These are phyloP conservation scores for Blastobotrys proliferans DNA, from an alignment of 1,139 yeast species.

Conservation along the genomic window DNA sequence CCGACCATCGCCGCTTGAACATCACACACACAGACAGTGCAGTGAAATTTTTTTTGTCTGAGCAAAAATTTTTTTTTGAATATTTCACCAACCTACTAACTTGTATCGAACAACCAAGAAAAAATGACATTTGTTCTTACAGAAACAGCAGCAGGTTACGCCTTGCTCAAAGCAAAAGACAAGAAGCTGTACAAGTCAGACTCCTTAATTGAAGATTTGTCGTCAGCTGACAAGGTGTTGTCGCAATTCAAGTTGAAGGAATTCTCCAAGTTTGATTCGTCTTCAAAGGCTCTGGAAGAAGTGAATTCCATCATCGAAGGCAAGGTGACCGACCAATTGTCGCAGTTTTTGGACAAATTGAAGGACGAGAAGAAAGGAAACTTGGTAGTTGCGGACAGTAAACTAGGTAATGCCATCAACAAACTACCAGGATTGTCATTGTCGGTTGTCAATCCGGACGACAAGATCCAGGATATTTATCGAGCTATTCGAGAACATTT, in stretches of 20 bases:
- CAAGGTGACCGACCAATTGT: constrained; percentile 80
- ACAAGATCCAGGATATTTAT: constrained; percentile 89
- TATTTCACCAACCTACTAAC: neutral
- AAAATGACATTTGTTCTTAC: constrained; percentile 90
- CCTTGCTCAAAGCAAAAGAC: constrained; percentile 93
- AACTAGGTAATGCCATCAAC: constrained; percentile 93
- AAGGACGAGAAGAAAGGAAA: constrained; percentile 88
- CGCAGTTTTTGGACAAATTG: constrained; percentile 70
- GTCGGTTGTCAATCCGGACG: constrained; percentile 88
- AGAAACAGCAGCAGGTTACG: constrained; percentile 98
- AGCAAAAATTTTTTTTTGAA: too few relatives aligned
- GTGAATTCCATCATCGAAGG: constrained; percentile 91
- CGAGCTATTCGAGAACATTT: constrained; percentile 92
- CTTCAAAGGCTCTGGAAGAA: constrained; percentile 95
- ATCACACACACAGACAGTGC: constrained; percentile 1
- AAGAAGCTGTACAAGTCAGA: constrained; percentile 91
- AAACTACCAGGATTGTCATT: constrained; percentile 80
- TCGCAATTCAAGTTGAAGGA: constrained; percentile 85
- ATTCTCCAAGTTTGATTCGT: constrained; percentile 89
- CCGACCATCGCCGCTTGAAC: neutral
- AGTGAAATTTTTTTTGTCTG: too few relatives aligned
- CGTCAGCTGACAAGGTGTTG: constrained; percentile 77
- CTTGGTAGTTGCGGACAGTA: constrained; percentile 89
- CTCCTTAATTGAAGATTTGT: constrained; percentile 68
- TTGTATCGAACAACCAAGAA: constrained; percentile 1